phyloP scores from a whole-genome alignment of 306 rosid species.

The Acacia crassicarpa region DNA sequence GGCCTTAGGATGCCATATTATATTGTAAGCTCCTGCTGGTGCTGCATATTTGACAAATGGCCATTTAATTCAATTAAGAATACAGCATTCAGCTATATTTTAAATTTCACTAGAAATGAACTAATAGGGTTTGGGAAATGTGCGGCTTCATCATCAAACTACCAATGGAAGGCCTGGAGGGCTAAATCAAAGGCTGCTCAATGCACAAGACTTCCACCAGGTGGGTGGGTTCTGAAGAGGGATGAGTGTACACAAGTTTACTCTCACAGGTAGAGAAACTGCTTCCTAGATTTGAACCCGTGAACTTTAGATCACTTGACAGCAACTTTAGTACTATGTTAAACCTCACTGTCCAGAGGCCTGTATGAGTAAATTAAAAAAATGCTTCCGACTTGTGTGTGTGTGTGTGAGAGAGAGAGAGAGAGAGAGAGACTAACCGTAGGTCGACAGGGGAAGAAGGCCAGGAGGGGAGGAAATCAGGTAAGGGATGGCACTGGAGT shows the following conservation, averaged over 20 bases:
- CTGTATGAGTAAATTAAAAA: not conserved
- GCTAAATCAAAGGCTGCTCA: not conserved
- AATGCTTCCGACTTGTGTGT: not conserved
- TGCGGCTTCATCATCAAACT: not conserved
- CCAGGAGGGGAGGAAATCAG: conserved; percentile 63
- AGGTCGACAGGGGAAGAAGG: conserved; percentile 70
- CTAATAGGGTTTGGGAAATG: not conserved
- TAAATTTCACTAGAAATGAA: not conserved
- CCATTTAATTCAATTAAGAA: not conserved
- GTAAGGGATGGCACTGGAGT: conserved; percentile 61
- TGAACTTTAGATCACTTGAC: too few species aligned
- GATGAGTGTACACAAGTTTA: too few species aligned
- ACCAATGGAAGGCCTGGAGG: not conserved
- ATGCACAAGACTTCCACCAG: too few species aligned
- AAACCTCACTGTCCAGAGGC: too few species aligned
- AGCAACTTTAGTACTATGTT: too few species aligned
- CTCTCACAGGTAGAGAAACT: too few species aligned
- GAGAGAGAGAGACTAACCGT: conserved; percentile 38
- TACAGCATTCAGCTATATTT: not conserved
- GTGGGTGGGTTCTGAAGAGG: fast-evolving
- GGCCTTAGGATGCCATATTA: not conserved
- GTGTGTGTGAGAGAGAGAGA: too few species aligned
- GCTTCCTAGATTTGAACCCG: too few species aligned
- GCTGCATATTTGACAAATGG: not conserved
- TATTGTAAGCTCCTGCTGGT: too few species aligned